These are phyloP conservation scores for Thermochaetoides thermophila DNA, from an alignment of 495 filamentous ascomycete species.

Conservation along the genomic window DNA sequence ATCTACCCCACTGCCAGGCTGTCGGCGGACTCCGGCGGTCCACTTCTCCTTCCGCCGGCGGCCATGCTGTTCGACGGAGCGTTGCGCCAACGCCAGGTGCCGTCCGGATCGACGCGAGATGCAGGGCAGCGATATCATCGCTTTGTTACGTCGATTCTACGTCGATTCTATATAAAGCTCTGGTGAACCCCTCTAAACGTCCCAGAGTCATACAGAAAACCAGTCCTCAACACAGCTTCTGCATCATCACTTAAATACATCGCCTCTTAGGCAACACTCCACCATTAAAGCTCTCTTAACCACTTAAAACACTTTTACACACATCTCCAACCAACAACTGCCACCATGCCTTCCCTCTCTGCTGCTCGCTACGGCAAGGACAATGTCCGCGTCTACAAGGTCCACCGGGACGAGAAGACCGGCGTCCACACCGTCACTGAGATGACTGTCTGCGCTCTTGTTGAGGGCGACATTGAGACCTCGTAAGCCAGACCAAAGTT, in stretches of 20 bases:
- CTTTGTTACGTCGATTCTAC: no score
- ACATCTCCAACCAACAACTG: not conserved
- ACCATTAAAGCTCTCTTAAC: not conserved
- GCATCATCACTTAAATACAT: not conserved
- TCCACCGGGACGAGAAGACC: conserved; percentile 60
- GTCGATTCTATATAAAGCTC: conserved; percentile 1
- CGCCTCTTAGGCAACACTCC: not conserved
- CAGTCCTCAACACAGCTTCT: no score
- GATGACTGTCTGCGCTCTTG: conserved; percentile 81
- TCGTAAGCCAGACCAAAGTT: conserved; percentile 54
- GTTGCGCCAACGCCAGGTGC: conserved; percentile 13
- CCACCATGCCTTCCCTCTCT: conserved; percentile 43
- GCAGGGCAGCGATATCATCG: no score
- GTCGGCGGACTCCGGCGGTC: conserved; percentile 23
- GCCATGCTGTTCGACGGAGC: conserved; percentile 8
- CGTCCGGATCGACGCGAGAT: no score
- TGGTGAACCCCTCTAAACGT: no score
- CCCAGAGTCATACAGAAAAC: no score
- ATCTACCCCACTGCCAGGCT: conserved; percentile 8
- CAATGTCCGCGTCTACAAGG: conserved; percentile 96
- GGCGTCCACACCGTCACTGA: conserved; percentile 75
- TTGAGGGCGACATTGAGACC: conserved; percentile 80
- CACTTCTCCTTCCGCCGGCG: conserved; percentile 5
- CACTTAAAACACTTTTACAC: no score
- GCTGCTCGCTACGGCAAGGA: conserved; percentile 87